Base-by-base conservation (phyloP, 192 early-diverging fungal genomes). In the Coemansia sp. region DNA sequence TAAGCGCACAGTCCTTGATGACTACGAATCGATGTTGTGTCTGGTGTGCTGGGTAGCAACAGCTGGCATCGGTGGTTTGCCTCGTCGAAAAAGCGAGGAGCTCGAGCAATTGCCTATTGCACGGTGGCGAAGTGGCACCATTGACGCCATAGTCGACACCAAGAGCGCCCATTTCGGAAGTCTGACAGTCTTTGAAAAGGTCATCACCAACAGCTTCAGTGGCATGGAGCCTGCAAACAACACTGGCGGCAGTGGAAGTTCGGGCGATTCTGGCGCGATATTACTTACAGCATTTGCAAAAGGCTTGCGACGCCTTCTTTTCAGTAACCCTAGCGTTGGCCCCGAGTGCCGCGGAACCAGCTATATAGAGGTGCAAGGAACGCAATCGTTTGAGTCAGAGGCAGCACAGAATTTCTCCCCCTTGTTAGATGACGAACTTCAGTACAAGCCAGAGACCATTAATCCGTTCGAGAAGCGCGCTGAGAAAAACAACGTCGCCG, bases 11-110 rank as follows among this genome's bases (percentile, higher is more conserved):
- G 25, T 18, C 9, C 45, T 68, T 33, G 59, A 61, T 16, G 66
- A 68, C 39, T 61, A 59, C 59, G 59, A 61, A 11, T 61, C 66
- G 2, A 13, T 47, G 9, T 26, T 67, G 1, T 67, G 47, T 39
- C 10, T 60, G 16, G 1, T 67, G 6, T 50, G 48, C 12, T 50
- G 20, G 20, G 11, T 26, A 0, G 48, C 23, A 13, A 50, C 48
- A 26, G 6, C 25, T 6, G 48, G 48, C 5, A 26, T 23, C 5
- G n/a, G 3, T 3, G 25, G 23, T 23, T 26, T 9, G 23, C 23
- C 7, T 2, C 9, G 41, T 43, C 4, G 16, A 16, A 43, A 1
- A 3, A 50, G 48, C 21, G 25, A 23, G n/a, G 20, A n/a, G 21
- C 21, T 50, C 3, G 23, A 23, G 21, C 2, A 23, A 1, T 21